Evolutionary conservation across 768 basidiomycete genomes (phyloP).

Genomic region (Mycena pura): DNA sequence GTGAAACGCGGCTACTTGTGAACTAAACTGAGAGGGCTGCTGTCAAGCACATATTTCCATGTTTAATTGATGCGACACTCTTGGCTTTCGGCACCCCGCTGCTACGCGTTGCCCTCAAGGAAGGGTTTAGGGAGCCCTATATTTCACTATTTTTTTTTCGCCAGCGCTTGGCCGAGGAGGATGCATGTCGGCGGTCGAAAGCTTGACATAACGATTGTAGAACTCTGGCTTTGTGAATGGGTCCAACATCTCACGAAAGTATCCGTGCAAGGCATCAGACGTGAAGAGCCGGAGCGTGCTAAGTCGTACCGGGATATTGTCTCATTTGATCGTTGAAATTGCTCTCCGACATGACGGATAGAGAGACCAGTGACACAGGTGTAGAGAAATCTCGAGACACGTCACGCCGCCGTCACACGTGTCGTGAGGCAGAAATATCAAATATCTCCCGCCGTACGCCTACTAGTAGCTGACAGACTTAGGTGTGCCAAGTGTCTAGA

Average conservation of each 20-base stretch:
- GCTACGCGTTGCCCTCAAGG: no score
- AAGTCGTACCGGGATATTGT: conserved; percentile 25
- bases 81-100: no score
- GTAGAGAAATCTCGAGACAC: conserved; percentile 27
- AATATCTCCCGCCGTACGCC: conserved; percentile 26
- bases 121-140: no score
- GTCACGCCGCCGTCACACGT: conserved; percentile 24
- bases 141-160: no score
- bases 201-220: conserved; percentile 23
- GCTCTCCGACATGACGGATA: conserved; percentile 27
- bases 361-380: conserved; percentile 13
- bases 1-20: no score
- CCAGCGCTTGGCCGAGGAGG: no score
- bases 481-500: no score
- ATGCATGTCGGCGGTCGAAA: conserved; percentile 15
- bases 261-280: not conserved
- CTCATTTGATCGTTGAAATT: conserved; percentile 31
- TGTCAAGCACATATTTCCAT: no score
- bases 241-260: conserved; percentile 10
- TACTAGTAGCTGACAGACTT: no score
- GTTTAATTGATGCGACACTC: no score
- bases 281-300: no score
- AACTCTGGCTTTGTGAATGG: conserved; percentile 9
- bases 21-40: no score
- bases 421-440: not conserved